phyloP scores from a whole-genome alignment of 2,329 filamentous ascomycete genomes.

The Aspergillus eucalypticola region DNA sequence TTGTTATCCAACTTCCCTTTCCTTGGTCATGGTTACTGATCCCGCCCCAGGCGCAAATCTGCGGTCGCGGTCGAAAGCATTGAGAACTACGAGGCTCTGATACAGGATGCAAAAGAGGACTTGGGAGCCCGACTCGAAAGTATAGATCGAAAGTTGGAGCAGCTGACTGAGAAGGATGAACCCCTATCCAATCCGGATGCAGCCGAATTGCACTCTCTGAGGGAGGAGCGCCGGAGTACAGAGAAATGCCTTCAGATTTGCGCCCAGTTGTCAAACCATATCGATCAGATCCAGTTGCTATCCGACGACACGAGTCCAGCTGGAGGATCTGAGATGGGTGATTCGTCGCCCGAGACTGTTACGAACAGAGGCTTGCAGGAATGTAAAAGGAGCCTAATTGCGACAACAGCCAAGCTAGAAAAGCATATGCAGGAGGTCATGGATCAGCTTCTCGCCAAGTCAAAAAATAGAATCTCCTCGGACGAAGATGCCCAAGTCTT shows the following conservation, averaged over 20 bases:
- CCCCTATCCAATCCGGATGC: constrained; percentile 19
- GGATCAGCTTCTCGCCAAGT: constrained; percentile 35
- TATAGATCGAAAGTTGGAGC: constrained; percentile 31
- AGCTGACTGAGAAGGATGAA: constrained; percentile 15
- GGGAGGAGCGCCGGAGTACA: constrained; percentile 31
- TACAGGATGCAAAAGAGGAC: constrained; percentile 28
- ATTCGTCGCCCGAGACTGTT: constrained; percentile 29
- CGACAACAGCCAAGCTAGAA: constrained; percentile 32
- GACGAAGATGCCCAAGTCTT: constrained; percentile 35
- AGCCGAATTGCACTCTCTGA: constrained; percentile 26
- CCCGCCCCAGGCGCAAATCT: constrained; percentile 33
- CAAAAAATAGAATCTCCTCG: constrained; percentile 25
- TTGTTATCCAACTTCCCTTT: constrained; percentile 7
- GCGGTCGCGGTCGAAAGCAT: constrained; percentile 32
- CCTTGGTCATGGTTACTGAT: constrained; percentile 10
- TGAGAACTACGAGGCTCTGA: constrained; percentile 26
- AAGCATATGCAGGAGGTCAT: constrained; percentile 34
- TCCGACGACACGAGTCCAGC: constrained; percentile 18
- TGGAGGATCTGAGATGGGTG: constrained; percentile 11
- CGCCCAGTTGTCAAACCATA: constrained; percentile 30
- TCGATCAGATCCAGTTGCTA: constrained; percentile 28
- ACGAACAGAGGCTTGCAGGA: constrained; percentile 37
- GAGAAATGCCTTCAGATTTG: constrained; percentile 36
- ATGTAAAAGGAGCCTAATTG: constrained; percentile 35
- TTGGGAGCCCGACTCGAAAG: constrained; percentile 30